Conservation (phyloP, 2,329 filamentous ascomycete genomes). For the Raffaelea deltoideospora region DNA sequence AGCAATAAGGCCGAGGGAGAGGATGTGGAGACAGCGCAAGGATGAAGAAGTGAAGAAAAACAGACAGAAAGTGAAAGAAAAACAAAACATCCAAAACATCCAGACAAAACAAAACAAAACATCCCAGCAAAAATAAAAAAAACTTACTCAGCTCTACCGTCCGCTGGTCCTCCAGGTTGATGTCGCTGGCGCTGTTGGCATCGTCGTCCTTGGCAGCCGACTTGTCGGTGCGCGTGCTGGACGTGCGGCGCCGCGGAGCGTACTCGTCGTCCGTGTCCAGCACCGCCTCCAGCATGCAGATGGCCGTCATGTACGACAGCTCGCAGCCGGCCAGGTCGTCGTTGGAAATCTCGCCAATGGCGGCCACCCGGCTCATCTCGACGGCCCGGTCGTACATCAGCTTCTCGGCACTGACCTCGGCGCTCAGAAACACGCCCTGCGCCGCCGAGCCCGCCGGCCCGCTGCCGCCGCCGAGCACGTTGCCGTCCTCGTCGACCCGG, state of each 20-base stretch:
- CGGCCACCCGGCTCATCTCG: slow-evolving; percentile 90
- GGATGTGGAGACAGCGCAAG: no score
- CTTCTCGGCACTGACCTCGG: slow-evolving; percentile 86
- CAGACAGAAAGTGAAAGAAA: no score
- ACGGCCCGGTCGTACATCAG: slow-evolving; percentile 95
- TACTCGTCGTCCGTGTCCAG: slow-evolving; percentile 65
- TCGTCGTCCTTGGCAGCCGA: slow-evolving; percentile 21
- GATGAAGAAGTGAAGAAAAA: no score
- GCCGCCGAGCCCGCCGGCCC: slow-evolving; percentile 15
- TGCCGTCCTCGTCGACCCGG: slow-evolving; percentile 11
- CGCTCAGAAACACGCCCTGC: slow-evolving; percentile 70
- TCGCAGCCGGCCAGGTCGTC: slow-evolving; percentile 80
- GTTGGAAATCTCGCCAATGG: slow-evolving; percentile 89
- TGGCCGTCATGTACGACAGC: slow-evolving; percentile 82
- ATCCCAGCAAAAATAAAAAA: slow-evolving; percentile 1
- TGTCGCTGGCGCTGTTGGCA: slow-evolving; percentile 27
- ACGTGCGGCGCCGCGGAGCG: slow-evolving; percentile 20
- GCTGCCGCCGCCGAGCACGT: slow-evolving; percentile 41
- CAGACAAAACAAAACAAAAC: neutral
- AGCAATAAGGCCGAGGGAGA: slow-evolving; percentile 8
- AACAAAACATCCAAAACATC: neutral
- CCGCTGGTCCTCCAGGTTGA: slow-evolving; percentile 55
- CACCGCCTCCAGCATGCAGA: slow-evolving; percentile 88
- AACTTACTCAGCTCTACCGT: slow-evolving; percentile 57
- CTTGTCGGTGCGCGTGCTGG: slow-evolving; percentile 25